Conservation (phyloP, 129 eudicot species). For the Artemisia tridentata region DNA sequence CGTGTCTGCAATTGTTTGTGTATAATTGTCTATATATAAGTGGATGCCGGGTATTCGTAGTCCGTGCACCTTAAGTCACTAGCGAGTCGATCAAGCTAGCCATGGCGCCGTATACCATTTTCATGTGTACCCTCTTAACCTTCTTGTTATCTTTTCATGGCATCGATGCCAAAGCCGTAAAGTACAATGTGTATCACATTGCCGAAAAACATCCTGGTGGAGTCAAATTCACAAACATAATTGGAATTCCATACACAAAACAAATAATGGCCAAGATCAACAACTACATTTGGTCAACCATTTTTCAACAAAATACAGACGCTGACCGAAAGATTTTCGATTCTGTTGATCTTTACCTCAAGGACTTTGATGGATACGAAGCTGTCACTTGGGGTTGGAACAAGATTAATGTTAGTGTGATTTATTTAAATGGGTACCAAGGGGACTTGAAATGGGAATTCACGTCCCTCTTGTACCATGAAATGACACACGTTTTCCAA, state of each 20-base stretch:
- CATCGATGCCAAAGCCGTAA: too few species aligned
- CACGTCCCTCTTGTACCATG: slow-evolving; percentile 34
- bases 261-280: slow-evolving; percentile 15
- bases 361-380: background rate
- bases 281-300: slow-evolving; percentile 1
- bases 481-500: slow-evolving; percentile 27
- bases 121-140: too few species aligned
- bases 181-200: too few species aligned
- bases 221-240: too few species aligned
- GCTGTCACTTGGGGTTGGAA: slow-evolving; percentile 13
- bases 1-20: too few species aligned
- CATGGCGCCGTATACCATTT: too few species aligned
- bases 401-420: slow-evolving; percentile 15
- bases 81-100: too few species aligned
- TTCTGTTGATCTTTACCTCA: background rate
- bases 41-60: too few species aligned
- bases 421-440: background rate
- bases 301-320: slow-evolving; percentile 7
- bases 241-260: slow-evolving; percentile 5
- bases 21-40: too few species aligned
- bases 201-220: too few species aligned
- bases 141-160: too few species aligned
- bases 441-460: slow-evolving; percentile 25
- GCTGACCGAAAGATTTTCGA: slow-evolving; percentile 17
- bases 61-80: too few species aligned